Evolutionary conservation across 2,329 filamentous ascomycete genomes (phyloP), one percentile per base, ranked within the genome.

Genomic region (Aspergillus hortae): DNA sequence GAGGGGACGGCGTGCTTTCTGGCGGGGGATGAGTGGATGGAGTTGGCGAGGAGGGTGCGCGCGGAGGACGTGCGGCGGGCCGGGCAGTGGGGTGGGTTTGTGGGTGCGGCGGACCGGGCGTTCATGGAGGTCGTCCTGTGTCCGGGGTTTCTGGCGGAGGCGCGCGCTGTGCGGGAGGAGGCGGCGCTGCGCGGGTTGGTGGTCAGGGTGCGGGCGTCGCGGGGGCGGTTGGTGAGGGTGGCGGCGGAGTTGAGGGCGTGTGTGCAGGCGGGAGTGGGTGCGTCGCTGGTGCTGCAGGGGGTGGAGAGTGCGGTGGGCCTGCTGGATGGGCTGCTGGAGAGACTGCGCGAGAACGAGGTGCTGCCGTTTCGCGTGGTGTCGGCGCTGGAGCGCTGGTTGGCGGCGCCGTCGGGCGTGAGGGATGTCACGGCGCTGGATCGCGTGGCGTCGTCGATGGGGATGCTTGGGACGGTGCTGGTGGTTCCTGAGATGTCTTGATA

Each of bases 1-100:
- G 56, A 66, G 36, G 64, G 65, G 6, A 61, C 63, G 9, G 58
- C 66, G 4, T 74, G 70, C 42, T 73, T 74, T 32, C 59, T 74
- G 2, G 65, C 65, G 25, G 53, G 64, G 36, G 60, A 65, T 1
- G 65, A 66, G 6, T 74, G 71, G 71, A 55, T 64, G 30, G 49
- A 60, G 1, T 56, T 69, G 33, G 56, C 66, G 15, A n/a, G 40
- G 19, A 49, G 56, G 35, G 36, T 66, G n/a, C 60, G 59, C 47
- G 41, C 41, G 1, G 65, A 67, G 32, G 66, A 67, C 45, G 51
- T 58, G 2, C 46, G 54, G 21, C 64, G 61, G 41, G 46, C 54
- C 1, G 61, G 63, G 0, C 57, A 62, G 57, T 60, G 59, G 33
- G 57, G 53, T 0, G n/a, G 30, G 27, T 64, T 64, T 36, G 61